Base-by-base conservation (phyloP, 352 stramenopile species). In the Saprolegnia diclina region DNA sequence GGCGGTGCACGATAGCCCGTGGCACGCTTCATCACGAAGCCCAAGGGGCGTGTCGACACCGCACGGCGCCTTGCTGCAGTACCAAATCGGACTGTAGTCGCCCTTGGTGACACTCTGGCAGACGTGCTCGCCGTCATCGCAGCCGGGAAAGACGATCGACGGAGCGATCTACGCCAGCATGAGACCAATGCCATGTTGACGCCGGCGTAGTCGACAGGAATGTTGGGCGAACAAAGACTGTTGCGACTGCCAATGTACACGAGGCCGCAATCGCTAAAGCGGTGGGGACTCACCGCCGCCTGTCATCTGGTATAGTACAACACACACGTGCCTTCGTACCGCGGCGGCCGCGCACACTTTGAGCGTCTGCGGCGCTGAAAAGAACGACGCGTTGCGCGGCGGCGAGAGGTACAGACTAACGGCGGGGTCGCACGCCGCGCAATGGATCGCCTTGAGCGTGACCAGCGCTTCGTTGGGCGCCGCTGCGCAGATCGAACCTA, bases 291-390 rank as follows among this genome's bases (percentile, higher is more conserved):
- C 26, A 67, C 37, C 0, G 10, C 29, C 10, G 24, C 19, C 61
- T 67, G 37, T 7, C 29, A 35, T 35, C 29, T 2, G 29, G 29
- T 24, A 67, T 14, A 11, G 40, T 14, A 67, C 44, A 35, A 38
- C 19, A 22, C 5, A 19, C 5, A 10, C 4, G 7, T 7, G 37
- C 18, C 5, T 29, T 45, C 21, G 75, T 78, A 70, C 55, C 14
- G 80, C 73, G 5, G 90, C 73, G n/a, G 74, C 79, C 24, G 74
- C 65, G 45, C 84, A 92, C 26, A 92, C 80, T 66, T 92, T 92
- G 46, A 81, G 76, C 1, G 84, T 86, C 67, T 78, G 80, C 13
- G 64, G 26, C 4, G 72, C 59, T 65, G 76, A 74, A 72, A 87
- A 92, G 68, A 92, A 92, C 4, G 55, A 50, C 6, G 71, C 72